Evolutionary conservation across 495 filamentous ascomycete genomes (phyloP).

Genomic region (Hypoxylon perforatum): DNA sequence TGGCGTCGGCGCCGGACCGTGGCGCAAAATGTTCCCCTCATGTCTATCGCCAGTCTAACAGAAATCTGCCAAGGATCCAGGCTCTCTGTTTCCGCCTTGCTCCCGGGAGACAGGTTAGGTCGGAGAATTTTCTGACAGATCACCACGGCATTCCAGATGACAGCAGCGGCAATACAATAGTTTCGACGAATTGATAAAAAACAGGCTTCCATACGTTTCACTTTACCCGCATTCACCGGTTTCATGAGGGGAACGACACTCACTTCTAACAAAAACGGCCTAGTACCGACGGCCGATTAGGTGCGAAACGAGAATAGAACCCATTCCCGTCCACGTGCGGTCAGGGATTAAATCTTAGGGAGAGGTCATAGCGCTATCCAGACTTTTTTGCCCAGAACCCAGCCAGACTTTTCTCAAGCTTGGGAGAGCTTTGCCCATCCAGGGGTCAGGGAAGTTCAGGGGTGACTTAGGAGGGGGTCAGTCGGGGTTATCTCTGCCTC

Average conservation of each 20-base stretch:
- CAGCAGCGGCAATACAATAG: constrained; percentile 21
- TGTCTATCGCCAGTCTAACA: constrained; percentile 1
- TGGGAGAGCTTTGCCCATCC: neutral
- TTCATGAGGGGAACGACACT: constrained; percentile 3
- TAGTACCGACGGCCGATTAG: constrained; percentile 10
- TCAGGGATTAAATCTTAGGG: constrained; percentile 27
- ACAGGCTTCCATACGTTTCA: neutral
- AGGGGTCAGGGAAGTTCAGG: neutral
- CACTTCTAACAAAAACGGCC: constrained; percentile 16
- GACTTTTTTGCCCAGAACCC: neutral
- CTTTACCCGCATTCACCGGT: constrained; percentile 9
- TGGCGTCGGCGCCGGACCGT: constrained; percentile 7
- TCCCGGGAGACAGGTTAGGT: constrained; percentile 11
- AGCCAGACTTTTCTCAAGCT: too few relatives aligned
- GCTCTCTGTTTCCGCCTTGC: constrained; percentile 16
- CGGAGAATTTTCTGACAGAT: constrained; percentile 38
- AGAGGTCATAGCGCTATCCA: constrained; percentile 36
- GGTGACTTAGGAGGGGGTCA: too few relatives aligned
- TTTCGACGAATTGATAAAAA: constrained; percentile 5
- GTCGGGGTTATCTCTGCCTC: neutral
- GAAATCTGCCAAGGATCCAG: constrained; percentile 3
- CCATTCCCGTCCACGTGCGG: constrained; percentile 27
- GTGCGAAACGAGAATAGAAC: constrained; percentile 25
- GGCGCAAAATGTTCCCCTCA: constrained; percentile 17
- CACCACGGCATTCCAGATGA: constrained; percentile 23